Percentiles rank a stretch among this genome's conserved stretches.
These are phyloP conservation scores for Melampsora americana DNA, from an alignment of 1,284 basidiomycete genomes.

Conservation along the genomic window DNA sequence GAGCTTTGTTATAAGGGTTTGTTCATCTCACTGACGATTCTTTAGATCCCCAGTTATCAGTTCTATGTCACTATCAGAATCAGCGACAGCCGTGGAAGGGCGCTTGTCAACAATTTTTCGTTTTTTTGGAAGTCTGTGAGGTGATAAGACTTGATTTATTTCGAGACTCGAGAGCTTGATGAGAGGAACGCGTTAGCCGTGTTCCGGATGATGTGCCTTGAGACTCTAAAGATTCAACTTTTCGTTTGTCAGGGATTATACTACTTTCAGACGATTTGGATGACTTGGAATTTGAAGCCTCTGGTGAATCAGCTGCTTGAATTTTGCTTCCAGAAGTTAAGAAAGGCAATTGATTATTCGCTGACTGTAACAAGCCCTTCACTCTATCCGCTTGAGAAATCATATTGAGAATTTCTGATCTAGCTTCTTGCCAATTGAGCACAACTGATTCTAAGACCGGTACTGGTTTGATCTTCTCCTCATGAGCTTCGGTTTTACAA, in stretches of 20 bases:
- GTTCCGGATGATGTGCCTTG: not conserved
- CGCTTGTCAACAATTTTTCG: not conserved
- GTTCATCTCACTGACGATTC: conserved; percentile 30
- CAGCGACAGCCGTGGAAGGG: not conserved
- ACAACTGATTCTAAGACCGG: conserved; percentile 27
- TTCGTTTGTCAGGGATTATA: too few species aligned
- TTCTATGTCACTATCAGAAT: conserved; percentile 34
- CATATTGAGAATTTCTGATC: conserved; percentile 37
- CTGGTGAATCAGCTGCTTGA: not conserved
- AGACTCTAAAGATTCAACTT: not conserved
- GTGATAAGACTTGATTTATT: not conserved
- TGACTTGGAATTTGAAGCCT: not conserved
- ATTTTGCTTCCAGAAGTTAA: not conserved
- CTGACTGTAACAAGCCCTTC: conserved; percentile 16
- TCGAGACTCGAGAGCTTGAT: not conserved
- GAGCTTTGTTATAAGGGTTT: not conserved
- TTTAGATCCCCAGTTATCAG: conserved; percentile 13
- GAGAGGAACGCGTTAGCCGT: not conserved
- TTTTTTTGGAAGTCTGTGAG: conserved; percentile 3
- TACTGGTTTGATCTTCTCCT: conserved; percentile 43
- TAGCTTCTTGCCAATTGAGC: conserved; percentile 33
- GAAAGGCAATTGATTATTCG: not conserved
- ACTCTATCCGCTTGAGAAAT: conserved; percentile 5
- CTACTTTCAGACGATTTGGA: too few species aligned
- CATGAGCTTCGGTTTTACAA: conserved; percentile 41